phyloP scores from a whole-genome alignment of 352 stramenopile genomes.

The Phytophthora melonis region DNA sequence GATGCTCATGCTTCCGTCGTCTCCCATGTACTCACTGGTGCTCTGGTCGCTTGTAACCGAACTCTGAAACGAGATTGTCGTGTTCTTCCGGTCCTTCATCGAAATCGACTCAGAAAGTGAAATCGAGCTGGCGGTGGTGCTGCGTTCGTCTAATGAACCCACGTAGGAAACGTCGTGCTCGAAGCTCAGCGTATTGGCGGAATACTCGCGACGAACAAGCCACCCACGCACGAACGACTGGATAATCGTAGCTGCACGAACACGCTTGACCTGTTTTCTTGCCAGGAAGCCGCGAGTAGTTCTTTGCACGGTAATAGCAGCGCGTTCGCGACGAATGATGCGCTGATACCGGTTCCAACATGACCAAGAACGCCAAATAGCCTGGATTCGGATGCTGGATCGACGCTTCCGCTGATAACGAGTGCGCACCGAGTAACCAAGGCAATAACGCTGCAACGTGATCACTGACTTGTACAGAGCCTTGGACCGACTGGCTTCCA shows the following conservation, averaged over 20 bases:
- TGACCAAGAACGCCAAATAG: slow-evolving; percentile 56
- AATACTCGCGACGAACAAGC: slow-evolving; percentile 82
- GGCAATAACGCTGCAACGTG: slow-evolving; percentile 77
- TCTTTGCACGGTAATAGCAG: slow-evolving; percentile 64
- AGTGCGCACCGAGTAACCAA: slow-evolving; percentile 62
- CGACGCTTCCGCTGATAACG: slow-evolving; percentile 61
- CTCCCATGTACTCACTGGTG: slow-evolving; percentile 44
- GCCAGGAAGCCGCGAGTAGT: slow-evolving; percentile 55
- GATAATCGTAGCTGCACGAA: slow-evolving; percentile 64
- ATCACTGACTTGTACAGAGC: slow-evolving; percentile 80
- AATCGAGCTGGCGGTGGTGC: slow-evolving; percentile 56
- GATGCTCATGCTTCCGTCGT: slow-evolving; percentile 55
- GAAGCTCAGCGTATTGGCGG: slow-evolving; percentile 82
- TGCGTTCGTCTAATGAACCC: slow-evolving; percentile 64
- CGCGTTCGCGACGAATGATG: slow-evolving; percentile 48
- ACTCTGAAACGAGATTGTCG: slow-evolving; percentile 62
- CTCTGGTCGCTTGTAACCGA: slow-evolving; percentile 66
- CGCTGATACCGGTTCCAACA: slow-evolving; percentile 59
- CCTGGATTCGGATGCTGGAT: slow-evolving; percentile 63
- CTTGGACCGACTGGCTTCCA: slow-evolving; percentile 68
- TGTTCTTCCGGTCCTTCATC: slow-evolving; percentile 57
- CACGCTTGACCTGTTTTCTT: slow-evolving; percentile 50
- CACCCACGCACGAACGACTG: slow-evolving; percentile 86
- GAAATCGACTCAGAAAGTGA: slow-evolving; percentile 63
- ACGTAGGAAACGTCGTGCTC: slow-evolving; percentile 83